Evolutionary conservation across 257 asterid species (phyloP).

Genomic region (Nicotiana knightiana): DNA sequence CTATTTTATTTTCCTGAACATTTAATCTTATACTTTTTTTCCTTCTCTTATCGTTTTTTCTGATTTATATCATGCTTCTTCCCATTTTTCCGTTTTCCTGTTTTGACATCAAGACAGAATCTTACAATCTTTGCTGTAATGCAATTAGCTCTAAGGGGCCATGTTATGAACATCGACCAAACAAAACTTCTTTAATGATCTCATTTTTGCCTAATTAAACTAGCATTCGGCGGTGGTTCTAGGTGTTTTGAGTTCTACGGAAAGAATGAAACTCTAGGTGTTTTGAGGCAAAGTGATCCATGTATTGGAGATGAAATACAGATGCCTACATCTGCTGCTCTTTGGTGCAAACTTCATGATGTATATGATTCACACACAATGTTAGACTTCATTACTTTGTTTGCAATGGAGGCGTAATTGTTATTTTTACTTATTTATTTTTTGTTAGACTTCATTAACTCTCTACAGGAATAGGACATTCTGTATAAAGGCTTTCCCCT

Average conservation of each 20-base stretch:
- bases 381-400: background rate
- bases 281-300: background rate
- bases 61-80: background rate
- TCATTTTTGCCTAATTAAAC: background rate
- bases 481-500: background rate
- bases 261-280: background rate
- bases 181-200: background rate
- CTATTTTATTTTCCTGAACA: constrained; percentile 4
- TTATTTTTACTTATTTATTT: background rate
- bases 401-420: background rate
- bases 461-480: background rate
- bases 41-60: background rate
- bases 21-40: constrained; percentile 1
- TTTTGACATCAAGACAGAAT: background rate
- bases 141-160: background rate
- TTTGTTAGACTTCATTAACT: background rate
- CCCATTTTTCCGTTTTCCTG: background rate
- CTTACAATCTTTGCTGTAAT: background rate
- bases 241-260: background rate
- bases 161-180: background rate
- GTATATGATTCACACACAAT: background rate
- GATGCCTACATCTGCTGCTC: background rate
- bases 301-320: background rate
- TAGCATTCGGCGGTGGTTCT: background rate
- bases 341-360: background rate